A percentile compares a stretch with the other conserved stretches of the same genome.
These are phyloP conservation scores for Diplodia corticola DNA, from an alignment of 2,329 filamentous ascomycete genomes.

Conservation along the genomic window DNA sequence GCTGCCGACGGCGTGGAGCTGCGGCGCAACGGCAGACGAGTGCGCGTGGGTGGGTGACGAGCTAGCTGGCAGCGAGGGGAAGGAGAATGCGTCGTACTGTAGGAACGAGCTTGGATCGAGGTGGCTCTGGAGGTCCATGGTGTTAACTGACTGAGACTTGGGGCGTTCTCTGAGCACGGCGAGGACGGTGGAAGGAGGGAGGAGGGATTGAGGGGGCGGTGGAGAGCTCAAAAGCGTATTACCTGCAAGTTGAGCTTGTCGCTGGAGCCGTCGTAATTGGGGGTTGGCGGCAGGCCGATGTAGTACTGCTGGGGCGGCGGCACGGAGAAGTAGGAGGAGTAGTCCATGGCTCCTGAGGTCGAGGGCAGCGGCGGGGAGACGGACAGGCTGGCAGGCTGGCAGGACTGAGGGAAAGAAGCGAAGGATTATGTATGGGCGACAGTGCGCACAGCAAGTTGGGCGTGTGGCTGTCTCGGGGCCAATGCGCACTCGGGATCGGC, in stretches of 20 bases:
- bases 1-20: slow-evolving; percentile 37
- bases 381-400: not conserved
- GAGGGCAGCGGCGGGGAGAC: not conserved
- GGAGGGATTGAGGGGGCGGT: not conserved
- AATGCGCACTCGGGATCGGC: slow-evolving; percentile 12
- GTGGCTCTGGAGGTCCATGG: not conserved
- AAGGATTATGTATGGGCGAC: slow-evolving; percentile 15
- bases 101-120: slow-evolving; percentile 11
- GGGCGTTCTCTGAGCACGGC: not conserved
- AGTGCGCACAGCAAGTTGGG: not conserved
- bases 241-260: slow-evolving; percentile 19
- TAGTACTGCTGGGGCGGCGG: slow-evolving; percentile 52
- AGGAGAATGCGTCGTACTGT: slow-evolving; percentile 19
- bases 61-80: slow-evolving; percentile 1
- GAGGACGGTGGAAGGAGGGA: not conserved
- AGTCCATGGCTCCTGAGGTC: slow-evolving; percentile 52
- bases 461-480: not conserved
- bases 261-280: slow-evolving; percentile 28
- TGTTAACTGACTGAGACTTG: not conserved
- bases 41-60: slow-evolving; percentile 15
- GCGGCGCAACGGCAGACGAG: slow-evolving; percentile 24
- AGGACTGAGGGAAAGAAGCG: slow-evolving; percentile 4
- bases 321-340: slow-evolving; percentile 52
- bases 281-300: slow-evolving; percentile 47
- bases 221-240: not conserved